Evolutionary conservation across 1,284 basidiomycete genomes (phyloP), one percentile per base, ranked within the genome.

Genomic region (Phenoliferia sp.): DNA sequence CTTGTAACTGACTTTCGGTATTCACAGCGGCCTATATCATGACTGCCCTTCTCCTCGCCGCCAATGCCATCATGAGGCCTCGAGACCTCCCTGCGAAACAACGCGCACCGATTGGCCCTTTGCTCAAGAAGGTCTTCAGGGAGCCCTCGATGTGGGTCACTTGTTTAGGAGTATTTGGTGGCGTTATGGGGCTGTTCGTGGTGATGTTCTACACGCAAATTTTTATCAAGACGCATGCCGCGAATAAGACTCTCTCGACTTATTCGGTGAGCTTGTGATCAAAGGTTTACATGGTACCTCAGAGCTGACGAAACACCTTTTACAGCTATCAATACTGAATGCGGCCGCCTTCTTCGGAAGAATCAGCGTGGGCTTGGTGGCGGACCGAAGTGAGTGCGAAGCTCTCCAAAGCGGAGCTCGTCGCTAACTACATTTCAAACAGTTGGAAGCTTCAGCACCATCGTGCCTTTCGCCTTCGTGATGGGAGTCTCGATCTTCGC

Each of bases 241-340:
- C 36, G 1, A 26, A 31, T 15, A 19, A 44, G 26, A 48, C 48
- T 1, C 31, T 62, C 19, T 26, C 26, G 28, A 34, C 35, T 3
- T 62, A 62, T 33, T 62, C 61, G 36, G 61, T 62, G n/a, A 62
- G 61, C 31, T 10, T 31, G 32, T n/a, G n/a, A n/a, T n/a, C n/a
- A n/a, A n/a, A n/a, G n/a, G n/a, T n/a, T n/a, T n/a, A n/a, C n/a
- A n/a, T n/a, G n/a, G n/a, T n/a, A n/a, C n/a, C n/a, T n/a, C n/a
- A n/a, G n/a, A n/a, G n/a, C n/a, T n/a, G n/a, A n/a, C n/a, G n/a
- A n/a, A n/a, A n/a, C n/a, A n/a, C 19, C 26, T 28, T 19, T n/a
- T 3, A 3, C 61, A 70, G 63, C 63, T 72, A 56, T 65, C 70
- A 0, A 72, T 72, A 60, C 65, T 72, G 54, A 72, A 72, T 58